Base-by-base conservation (phyloP, 2,329 filamentous ascomycete genomes). In the Neofusicoccum sp. region DNA sequence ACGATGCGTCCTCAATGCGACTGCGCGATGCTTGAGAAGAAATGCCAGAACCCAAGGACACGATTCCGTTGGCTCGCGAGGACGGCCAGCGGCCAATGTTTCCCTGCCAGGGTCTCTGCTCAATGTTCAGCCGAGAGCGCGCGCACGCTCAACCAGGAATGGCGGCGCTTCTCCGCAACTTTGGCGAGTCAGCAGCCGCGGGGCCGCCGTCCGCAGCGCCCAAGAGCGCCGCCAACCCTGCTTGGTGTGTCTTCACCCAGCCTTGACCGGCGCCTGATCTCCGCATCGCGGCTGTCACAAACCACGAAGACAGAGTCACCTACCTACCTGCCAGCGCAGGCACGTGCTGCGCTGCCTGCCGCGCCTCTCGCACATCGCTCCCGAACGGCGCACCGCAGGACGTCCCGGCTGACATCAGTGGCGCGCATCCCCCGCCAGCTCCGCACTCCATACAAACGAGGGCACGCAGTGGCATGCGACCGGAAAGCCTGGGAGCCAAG, bases 371-470 rank as follows among this genome's bases (percentile, higher is more conserved):
- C n/a, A n/a, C n/a, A n/a, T n/a, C n/a, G n/a, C n/a, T n/a, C n/a
- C n/a, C n/a, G n/a, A n/a, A n/a, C n/a, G n/a, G n/a, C n/a, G n/a
- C n/a, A 16, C 40, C 47, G 31, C 6, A 24, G 16, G n/a, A 40
- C 8, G 48, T 24, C 8, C 28, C n/a, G 24, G 14, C 16, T 56
- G 51, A 56, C 51, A 56, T 56, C 51, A 56, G 51, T 6, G 51
- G 51, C 51, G 51, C 16, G 9, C 11, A 9, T 43, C 28, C 51
- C 48, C 49, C 30, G 34, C 34, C 36, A 26, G 36, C 49, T 54
- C 51, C 26, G 28, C 51, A 43, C 38, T 41, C 38, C 51, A 9
- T 38, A 30, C 36, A 24, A n/a, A 36, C 26, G 20, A 20, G 26
- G 51, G n/a, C n/a, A n/a, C n/a, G n/a, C n/a, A 56, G n/a, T 56